phyloP scores from a whole-genome alignment of 2,329 filamentous ascomycete species.

The Arachnopeziza araneosa region DNA sequence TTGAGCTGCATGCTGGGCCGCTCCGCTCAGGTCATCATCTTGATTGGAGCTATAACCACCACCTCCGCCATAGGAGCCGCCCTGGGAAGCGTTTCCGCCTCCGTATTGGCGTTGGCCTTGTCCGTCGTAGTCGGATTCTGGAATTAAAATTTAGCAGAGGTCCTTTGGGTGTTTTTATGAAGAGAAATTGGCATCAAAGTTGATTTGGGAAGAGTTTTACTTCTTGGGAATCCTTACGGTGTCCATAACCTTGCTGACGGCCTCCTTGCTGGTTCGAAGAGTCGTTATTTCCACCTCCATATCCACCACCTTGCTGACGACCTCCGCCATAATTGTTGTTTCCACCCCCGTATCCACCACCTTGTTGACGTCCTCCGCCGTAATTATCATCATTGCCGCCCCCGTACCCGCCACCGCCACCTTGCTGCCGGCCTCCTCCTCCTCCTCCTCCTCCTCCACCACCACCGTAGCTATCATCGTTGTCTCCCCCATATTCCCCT shows the following conservation, averaged over 20 bases:
- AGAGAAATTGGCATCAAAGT: neutral
- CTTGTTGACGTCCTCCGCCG: conserved; percentile 13
- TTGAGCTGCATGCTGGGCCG: conserved; percentile 22
- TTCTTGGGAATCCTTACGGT: neutral
- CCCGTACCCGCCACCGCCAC: no score
- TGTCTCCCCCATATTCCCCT: no score
- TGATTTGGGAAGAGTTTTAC: neutral
- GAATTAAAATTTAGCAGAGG: neutral
- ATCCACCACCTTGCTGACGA: conserved; percentile 5
- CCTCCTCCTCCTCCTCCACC: no score
- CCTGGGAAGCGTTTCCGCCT: conserved; percentile 14
- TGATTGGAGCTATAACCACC: conserved; percentile 31
- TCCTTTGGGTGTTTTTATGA: neutral
- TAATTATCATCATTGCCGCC: no score
- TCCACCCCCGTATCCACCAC: conserved; percentile 2
- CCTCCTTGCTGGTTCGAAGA: no score
- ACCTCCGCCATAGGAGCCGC: conserved; percentile 20
- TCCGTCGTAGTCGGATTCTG: neutral
- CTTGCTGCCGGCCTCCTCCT: no score
- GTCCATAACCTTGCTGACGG: neutral
- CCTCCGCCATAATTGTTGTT: conserved; percentile 1
- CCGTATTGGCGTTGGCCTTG: conserved; percentile 7
- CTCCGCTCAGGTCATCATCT: conserved; percentile 42
- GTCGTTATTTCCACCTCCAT: neutral
- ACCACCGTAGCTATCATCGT: no score